Percentiles rank a stretch among this genome's conserved stretches.
phyloP scores from a whole-genome alignment of 768 basidiomycete genomes.

The Chalciporus pseudorubinellus region DNA sequence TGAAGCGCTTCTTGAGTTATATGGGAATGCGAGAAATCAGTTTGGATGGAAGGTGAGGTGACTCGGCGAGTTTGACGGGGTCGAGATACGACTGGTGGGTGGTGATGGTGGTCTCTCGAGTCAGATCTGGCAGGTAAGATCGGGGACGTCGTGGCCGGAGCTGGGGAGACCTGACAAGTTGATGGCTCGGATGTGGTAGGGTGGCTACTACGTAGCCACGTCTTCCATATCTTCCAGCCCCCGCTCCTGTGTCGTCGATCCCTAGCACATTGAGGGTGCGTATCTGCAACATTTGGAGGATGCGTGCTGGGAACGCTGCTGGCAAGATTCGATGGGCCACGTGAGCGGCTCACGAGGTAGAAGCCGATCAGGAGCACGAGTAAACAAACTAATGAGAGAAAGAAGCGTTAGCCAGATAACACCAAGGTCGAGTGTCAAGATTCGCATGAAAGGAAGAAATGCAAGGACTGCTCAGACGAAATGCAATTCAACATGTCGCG shows the following conservation, averaged over 20 bases:
- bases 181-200: not conserved
- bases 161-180: not conserved
- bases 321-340: conserved; percentile 1
- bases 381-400: conserved; percentile 20
- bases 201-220: conserved; percentile 1
- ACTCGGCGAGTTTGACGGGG: conserved; percentile 16
- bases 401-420: conserved; percentile 11
- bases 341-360: conserved; percentile 23
- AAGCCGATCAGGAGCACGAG: conserved; percentile 26
- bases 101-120: not conserved
- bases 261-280: not conserved
- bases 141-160: not conserved
- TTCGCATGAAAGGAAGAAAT: not conserved
- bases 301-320: not conserved
- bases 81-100: not conserved
- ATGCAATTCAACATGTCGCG: not conserved
- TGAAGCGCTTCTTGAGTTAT: conserved; percentile 24
- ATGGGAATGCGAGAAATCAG: conserved; percentile 23
- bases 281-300: not conserved
- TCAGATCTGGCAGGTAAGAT: not conserved
- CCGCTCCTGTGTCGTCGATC: conserved; percentile 3
- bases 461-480: not conserved
- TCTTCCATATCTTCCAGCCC: conserved; percentile 19
- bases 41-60: conserved; percentile 20
- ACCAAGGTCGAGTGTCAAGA: not conserved